Conservation (phyloP, 1,284 basidiomycete genomes). For the Boletus calvinii region DNA sequence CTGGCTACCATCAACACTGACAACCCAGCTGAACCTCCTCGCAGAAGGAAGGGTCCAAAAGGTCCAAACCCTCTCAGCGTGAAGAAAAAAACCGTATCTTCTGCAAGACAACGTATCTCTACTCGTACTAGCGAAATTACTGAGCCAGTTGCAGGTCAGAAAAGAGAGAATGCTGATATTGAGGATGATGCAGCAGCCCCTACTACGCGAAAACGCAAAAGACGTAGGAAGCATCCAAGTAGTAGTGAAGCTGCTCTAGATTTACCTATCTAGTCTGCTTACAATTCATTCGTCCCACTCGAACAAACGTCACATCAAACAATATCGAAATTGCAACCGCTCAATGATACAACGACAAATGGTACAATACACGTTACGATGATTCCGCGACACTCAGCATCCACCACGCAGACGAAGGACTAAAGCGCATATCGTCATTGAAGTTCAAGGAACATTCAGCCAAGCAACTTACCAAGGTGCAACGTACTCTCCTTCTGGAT, state of each 20-base stretch:
- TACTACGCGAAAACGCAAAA: constrained; percentile 29
- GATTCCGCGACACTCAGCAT: constrained; percentile 28
- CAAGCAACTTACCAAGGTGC: constrained; percentile 46
- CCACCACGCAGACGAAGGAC: constrained; percentile 82
- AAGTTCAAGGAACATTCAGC: constrained; percentile 36
- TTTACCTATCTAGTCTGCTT: not conserved
- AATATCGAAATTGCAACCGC: not conserved
- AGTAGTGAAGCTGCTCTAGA: no score
- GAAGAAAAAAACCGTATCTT: constrained; percentile 71
- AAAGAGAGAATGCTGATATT: constrained; percentile 22
- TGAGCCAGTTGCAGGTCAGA: constrained; percentile 11
- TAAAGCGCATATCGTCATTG: constrained; percentile 28
- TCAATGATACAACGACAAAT: not conserved
- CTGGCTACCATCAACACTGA: constrained; percentile 38
- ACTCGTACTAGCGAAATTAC: no score
- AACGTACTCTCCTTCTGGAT: constrained; percentile 73
- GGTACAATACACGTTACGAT: not conserved
- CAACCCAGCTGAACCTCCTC: constrained; percentile 41
- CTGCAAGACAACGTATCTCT: constrained; percentile 1
- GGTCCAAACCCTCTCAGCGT: constrained; percentile 92
- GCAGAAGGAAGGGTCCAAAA: constrained; percentile 74
- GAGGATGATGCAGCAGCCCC: constrained; percentile 8
- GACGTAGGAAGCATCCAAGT: constrained; percentile 29
- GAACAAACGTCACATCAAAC: not conserved
- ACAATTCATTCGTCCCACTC: not conserved